Percentiles rank a stretch among this genome's conserved stretches.
These are phyloP conservation scores for Colletotrichum eremochloae DNA, from an alignment of 2,329 filamentous ascomycete species.

Conservation along the genomic window DNA sequence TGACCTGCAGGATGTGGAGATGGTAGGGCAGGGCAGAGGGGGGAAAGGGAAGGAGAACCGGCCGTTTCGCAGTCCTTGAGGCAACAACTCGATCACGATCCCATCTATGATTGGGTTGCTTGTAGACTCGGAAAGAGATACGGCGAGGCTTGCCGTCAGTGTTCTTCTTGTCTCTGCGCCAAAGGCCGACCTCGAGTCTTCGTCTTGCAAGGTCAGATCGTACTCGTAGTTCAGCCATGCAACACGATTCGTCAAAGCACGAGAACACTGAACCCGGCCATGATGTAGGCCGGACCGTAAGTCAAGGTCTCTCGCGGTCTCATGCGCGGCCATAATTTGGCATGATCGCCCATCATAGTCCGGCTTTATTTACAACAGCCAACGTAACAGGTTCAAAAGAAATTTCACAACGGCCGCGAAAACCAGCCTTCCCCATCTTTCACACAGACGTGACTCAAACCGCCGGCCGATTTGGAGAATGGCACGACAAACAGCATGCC, in stretches of 20 bases:
- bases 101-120: neutral
- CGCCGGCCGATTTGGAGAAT: neutral
- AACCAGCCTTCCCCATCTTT: neutral
- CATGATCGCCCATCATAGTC: neutral
- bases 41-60: neutral
- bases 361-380: conserved; percentile 24
- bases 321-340: neutral
- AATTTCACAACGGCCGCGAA: conserved; percentile 17
- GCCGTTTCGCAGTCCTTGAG: neutral
- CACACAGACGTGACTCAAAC: neutral
- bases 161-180: neutral
- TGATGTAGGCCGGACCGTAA: neutral
- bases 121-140: neutral
- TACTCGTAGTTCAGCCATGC: no score
- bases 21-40: neutral
- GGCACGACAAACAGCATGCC: conserved; percentile 4
- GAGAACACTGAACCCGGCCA: neutral
- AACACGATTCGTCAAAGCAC: neutral
- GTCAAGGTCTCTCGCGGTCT: neutral
- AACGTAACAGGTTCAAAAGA: neutral
- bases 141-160: neutral
- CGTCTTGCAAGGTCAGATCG: neutral
- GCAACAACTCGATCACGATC: neutral
- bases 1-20: conserved; percentile 10
- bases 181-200: neutral